phyloP scores from a whole-genome alignment of 2,329 filamentous ascomycete genomes.

The Penicillium nordicum region DNA sequence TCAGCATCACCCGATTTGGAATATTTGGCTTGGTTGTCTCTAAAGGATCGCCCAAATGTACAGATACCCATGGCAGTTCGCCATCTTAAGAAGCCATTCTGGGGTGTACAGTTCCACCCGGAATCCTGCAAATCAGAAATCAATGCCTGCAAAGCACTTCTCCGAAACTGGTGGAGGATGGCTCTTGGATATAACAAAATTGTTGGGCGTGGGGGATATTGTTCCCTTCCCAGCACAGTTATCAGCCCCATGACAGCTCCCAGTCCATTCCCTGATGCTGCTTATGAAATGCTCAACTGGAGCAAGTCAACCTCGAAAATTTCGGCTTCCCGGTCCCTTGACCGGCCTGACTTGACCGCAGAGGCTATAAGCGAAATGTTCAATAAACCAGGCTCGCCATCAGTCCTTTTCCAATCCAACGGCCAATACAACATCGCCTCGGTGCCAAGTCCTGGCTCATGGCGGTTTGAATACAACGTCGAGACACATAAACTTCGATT shows the following conservation, averaged over 20 bases:
- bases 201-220: slow-evolving; percentile 24
- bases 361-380: slow-evolving; percentile 35
- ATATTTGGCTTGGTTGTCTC: slow-evolving; percentile 61
- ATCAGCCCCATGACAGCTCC: slow-evolving; percentile 18
- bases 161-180: slow-evolving; percentile 72
- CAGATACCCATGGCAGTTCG: slow-evolving; percentile 71
- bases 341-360: slow-evolving; percentile 23
- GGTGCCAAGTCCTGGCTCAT: slow-evolving; percentile 33
- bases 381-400: slow-evolving; percentile 30
- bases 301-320: slow-evolving; percentile 28
- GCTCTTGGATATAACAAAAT: slow-evolving; percentile 59
- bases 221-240: slow-evolving; percentile 17
- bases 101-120: slow-evolving; percentile 87
- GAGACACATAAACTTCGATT: slow-evolving; percentile 22
- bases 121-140: slow-evolving; percentile 77
- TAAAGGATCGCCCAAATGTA: slow-evolving; percentile 37
- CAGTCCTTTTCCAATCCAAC: slow-evolving; percentile 46
- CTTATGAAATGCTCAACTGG: slow-evolving; percentile 42
- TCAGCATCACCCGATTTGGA: slow-evolving; percentile 33
- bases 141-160: slow-evolving; percentile 57
- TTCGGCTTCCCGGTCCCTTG: slow-evolving; percentile 27
- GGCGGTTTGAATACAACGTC: slow-evolving; percentile 37
- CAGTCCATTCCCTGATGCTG: slow-evolving; percentile 41
- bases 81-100: slow-evolving; percentile 69
- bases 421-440: slow-evolving; percentile 37